A percentile compares a stretch with the other conserved stretches of the same genome.
Evolutionary conservation across 805 yeast genomes (phyloP).

Genomic region (Jamesozyma lodderae): DNA sequence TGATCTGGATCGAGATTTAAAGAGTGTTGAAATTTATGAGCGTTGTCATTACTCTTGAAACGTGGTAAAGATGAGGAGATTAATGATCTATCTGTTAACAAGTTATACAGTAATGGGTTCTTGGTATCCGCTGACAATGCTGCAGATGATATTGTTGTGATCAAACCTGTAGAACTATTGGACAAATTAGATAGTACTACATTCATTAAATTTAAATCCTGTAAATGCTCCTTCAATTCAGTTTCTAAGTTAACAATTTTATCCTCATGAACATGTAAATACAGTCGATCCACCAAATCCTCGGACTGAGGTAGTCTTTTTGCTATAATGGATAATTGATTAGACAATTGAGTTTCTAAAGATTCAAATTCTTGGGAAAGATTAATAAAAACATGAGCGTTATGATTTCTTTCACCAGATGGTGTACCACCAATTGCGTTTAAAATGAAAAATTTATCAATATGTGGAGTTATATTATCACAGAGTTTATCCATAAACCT

Average conservation of each 20-base stretch:
- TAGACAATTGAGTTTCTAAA: constrained; percentile 7
- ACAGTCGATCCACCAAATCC: constrained; percentile 15
- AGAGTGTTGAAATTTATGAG: constrained; percentile 4
- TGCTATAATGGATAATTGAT: constrained; percentile 5
- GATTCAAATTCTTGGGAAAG: constrained; percentile 58
- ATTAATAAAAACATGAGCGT: constrained; percentile 83
- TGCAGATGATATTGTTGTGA: constrained; percentile 77
- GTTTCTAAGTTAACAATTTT: constrained; percentile 9
- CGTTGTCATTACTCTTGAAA: constrained; percentile 22
- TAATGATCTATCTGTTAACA: constrained; percentile 83
- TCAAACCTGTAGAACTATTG: constrained; percentile 62
- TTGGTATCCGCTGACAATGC: constrained; percentile 36
- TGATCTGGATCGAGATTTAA: constrained; percentile 8
- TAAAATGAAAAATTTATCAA: constrained; percentile 75
- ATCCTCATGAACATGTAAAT: constrained; percentile 12
- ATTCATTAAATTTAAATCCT: constrained; percentile 60
- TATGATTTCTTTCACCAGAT: constrained; percentile 65
- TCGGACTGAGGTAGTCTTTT: constrained; percentile 12
- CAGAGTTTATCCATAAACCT: constrained; percentile 26
- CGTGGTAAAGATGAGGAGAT: constrained; percentile 88
- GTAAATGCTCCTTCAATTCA: constrained; percentile 42
- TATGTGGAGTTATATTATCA: constrained; percentile 32
- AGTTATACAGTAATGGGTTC: constrained; percentile 84
- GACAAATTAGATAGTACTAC: constrained; percentile 42
- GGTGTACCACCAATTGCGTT: constrained; percentile 90